Evolutionary conservation across 2,329 filamentous ascomycete genomes (phyloP).

Genomic region (Madurella mycetomatis): DNA sequence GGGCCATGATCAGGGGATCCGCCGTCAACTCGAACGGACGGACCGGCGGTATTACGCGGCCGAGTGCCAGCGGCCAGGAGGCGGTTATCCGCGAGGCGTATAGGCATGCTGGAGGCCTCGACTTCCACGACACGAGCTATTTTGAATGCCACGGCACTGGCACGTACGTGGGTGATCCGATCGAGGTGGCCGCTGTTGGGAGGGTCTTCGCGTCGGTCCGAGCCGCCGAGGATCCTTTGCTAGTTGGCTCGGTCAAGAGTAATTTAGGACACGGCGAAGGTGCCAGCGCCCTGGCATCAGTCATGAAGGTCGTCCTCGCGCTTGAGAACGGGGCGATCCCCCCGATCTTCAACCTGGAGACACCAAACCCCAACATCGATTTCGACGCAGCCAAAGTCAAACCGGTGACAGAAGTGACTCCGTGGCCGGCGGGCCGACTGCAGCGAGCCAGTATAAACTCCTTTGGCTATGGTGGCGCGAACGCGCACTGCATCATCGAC

Average conservation of each 20-base stretch:
- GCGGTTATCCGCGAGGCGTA: conserved; percentile 10
- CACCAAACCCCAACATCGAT: conserved; percentile 27
- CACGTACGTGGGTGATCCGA: conserved; percentile 37
- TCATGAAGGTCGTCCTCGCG: conserved; percentile 28
- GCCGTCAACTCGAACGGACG: conserved; percentile 31
- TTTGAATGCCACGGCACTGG: conserved; percentile 35
- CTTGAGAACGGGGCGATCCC: conserved; percentile 30
- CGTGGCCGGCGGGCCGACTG: conserved; percentile 10
- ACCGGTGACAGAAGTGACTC: conserved; percentile 11
- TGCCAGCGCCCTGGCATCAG: conserved; percentile 24
- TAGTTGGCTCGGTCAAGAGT: conserved; percentile 26
- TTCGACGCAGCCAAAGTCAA: conserved; percentile 22
- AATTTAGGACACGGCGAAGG: conserved; percentile 27
- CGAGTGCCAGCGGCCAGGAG: conserved; percentile 20
- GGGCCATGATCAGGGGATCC: conserved; percentile 26
- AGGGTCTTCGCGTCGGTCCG: conserved; percentile 28
- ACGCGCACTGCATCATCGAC: conserved; percentile 19
- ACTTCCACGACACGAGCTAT: background rate
- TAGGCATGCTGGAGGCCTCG: background rate
- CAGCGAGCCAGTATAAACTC: conserved; percentile 20
- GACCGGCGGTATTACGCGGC: conserved; percentile 23
- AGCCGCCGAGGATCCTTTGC: conserved; percentile 24
- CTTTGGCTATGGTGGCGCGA: conserved; percentile 29
- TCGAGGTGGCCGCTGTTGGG: conserved; percentile 29
- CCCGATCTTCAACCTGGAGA: conserved; percentile 28